These are phyloP conservation scores for Alternaria gaisen DNA, from an alignment of 2,329 filamentous ascomycete genomes.

Conservation along the genomic window DNA sequence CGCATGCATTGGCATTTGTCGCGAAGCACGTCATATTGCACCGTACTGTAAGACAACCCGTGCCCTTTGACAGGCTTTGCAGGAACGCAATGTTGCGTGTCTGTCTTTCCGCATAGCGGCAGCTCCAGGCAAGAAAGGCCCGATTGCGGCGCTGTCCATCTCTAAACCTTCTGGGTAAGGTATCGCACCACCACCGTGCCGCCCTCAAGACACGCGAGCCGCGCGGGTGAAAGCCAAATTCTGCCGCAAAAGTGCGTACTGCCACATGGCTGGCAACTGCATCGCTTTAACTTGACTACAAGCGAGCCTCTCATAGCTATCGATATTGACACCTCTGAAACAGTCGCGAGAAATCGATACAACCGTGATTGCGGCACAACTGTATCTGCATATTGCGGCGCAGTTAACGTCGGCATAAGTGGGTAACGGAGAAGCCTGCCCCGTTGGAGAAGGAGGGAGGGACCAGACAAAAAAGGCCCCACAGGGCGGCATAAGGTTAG, in stretches of 20 bases:
- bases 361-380: constrained; percentile 24
- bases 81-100: not conserved
- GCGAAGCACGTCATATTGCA: constrained; percentile 5
- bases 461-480: constrained; percentile 7
- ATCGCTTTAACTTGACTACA: not conserved
- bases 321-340: constrained; percentile 8
- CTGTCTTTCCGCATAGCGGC: not conserved
- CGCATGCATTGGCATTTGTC: not conserved
- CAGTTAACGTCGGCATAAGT: constrained; percentile 9
- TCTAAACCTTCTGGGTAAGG: not conserved
- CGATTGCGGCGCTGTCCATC: constrained; percentile 6
- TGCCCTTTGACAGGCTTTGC: constrained; percentile 2
- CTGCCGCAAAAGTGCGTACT: not conserved
- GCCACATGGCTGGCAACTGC: not conserved
- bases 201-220: constrained; percentile 9
- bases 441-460: constrained; percentile 6
- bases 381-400: constrained; percentile 19
- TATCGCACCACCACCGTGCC: constrained; percentile 1
- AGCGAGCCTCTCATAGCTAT: constrained; percentile 1
- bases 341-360: constrained; percentile 9
- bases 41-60: not conserved
- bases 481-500: constrained; percentile 3
- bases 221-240: constrained; percentile 3
- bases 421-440: constrained; percentile 11
- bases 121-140: constrained; percentile 1